Evolutionary conservation across 352 stramenopile genomes (phyloP).

Genomic region (Phytophthora uliginosa): DNA sequence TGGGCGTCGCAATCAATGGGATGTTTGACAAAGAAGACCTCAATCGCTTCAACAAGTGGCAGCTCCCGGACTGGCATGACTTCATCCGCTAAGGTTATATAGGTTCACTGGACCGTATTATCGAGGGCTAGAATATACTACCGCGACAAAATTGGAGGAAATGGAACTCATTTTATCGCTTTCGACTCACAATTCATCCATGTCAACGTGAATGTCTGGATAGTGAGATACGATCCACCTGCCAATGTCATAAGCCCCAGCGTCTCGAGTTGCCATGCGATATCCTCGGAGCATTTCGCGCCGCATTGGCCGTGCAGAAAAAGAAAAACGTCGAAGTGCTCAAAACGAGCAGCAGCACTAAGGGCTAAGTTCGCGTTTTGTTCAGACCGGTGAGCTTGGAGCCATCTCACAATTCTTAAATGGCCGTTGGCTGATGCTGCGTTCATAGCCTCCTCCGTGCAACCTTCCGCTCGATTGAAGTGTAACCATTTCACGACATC

Average conservation of each 20-base stretch:
- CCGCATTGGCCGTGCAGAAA: background rate
- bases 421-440: background rate
- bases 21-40: slow-evolving; percentile 33
- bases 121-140: no score
- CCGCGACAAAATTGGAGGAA: no score
- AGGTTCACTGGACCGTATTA: background rate
- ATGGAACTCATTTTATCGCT: no score
- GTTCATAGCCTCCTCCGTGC: background rate
- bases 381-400: background rate
- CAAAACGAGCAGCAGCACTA: background rate
- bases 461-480: background rate
- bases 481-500: background rate
- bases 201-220: background rate
- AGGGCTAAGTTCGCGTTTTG: background rate
- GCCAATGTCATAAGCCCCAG: background rate
- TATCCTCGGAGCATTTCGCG: background rate
- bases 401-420: background rate
- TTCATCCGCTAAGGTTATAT: slow-evolving; percentile 37
- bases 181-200: background rate
- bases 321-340: background rate
- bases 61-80: slow-evolving; percentile 52
- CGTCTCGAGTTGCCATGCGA: background rate
- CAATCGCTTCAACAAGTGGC: slow-evolving; percentile 31
- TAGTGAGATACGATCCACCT: background rate
- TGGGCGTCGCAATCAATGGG: slow-evolving; percentile 26